Percentiles rank a stretch among this genome's conserved stretches.
Conservation (phyloP, 805 yeast species). For the Schwanniomyces polymorphus region DNA sequence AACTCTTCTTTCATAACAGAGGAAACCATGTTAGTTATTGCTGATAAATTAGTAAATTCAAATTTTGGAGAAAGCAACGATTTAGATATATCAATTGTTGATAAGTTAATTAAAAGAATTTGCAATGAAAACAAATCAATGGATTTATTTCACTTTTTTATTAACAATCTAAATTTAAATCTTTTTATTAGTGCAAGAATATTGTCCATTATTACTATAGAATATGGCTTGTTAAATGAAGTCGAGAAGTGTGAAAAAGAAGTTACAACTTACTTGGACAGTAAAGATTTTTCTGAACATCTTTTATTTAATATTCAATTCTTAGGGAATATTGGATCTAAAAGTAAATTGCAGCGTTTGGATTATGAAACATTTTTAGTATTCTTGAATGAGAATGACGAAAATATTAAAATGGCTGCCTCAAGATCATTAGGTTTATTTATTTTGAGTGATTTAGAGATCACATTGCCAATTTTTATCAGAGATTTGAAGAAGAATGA, state of each 20-base stretch:
- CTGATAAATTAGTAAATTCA: constrained; percentile 12
- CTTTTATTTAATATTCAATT: constrained; percentile 40
- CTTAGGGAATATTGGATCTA: constrained; percentile 49
- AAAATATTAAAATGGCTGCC: constrained; percentile 42
- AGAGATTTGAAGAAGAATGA: constrained; percentile 12
- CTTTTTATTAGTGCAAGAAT: constrained; percentile 27
- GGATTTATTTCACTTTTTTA: constrained; percentile 5
- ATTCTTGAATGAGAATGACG: constrained; percentile 31
- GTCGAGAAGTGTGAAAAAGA: constrained; percentile 25
- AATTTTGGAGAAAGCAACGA: constrained; percentile 18
- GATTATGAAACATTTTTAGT: constrained; percentile 36
- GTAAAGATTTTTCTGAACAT: constrained; percentile 21
- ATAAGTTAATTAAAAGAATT: constrained; percentile 9
- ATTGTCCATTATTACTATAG: constrained; percentile 26
- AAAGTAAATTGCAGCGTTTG: constrained; percentile 25
- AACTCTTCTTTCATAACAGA: neutral
- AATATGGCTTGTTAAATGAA: constrained; percentile 16
- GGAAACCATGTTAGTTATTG: constrained; percentile 2
- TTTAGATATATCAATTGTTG: constrained; percentile 12
- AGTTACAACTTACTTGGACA: constrained; percentile 32
- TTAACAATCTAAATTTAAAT: constrained; percentile 13
- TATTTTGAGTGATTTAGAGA: constrained; percentile 36
- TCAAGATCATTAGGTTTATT: constrained; percentile 55
- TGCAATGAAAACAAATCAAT: constrained; percentile 1
- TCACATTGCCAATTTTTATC: constrained; percentile 40